Evolutionary conservation across 805 yeast genomes (phyloP).

Genomic region (Barnettozyma populi): DNA sequence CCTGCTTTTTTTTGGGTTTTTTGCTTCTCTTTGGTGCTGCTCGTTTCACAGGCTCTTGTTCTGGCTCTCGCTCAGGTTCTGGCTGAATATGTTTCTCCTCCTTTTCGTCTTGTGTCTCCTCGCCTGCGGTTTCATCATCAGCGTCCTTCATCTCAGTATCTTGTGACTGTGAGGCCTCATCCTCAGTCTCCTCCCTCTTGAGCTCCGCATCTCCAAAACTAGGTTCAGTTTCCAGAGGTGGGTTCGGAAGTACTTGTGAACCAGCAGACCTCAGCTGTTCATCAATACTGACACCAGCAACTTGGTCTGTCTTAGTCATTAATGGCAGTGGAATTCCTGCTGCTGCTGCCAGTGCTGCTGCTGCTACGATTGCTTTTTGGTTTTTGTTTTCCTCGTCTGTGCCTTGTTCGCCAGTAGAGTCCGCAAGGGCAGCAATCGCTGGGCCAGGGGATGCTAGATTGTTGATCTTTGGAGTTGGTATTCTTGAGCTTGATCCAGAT

Average conservation of each 20-base stretch:
- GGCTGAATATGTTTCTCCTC: slow-evolving; percentile 7
- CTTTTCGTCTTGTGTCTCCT: slow-evolving; percentile 17
- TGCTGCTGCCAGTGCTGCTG: slow-evolving; percentile 80
- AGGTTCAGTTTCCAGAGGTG: neutral
- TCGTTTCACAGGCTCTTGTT: slow-evolving; percentile 8
- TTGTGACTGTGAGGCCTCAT: slow-evolving; percentile 5
- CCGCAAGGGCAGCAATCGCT: slow-evolving; percentile 36
- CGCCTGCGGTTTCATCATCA: slow-evolving; percentile 9
- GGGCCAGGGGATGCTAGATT: slow-evolving; percentile 41
- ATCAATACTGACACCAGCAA: slow-evolving; percentile 8
- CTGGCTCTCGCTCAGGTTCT: slow-evolving; percentile 11
- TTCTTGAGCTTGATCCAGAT: slow-evolving; percentile 4
- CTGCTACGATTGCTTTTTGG: slow-evolving; percentile 62
- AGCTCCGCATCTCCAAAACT: neutral
- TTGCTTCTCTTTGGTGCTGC: slow-evolving; percentile 5
- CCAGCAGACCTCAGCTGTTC: slow-evolving; percentile 10
- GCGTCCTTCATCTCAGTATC: slow-evolving; percentile 8
- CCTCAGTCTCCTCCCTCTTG: neutral
- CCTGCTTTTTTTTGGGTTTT: slow-evolving; percentile 10
- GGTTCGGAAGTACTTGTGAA: neutral
- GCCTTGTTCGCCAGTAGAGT: slow-evolving; percentile 15
- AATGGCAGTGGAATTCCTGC: slow-evolving; percentile 70
- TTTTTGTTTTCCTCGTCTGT: slow-evolving; percentile 17
- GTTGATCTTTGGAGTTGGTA: slow-evolving; percentile 14
- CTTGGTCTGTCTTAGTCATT: slow-evolving; percentile 5